Conservation (phyloP, 2,329 filamentous ascomycete genomes). For the Albifimbria verrucaria region DNA sequence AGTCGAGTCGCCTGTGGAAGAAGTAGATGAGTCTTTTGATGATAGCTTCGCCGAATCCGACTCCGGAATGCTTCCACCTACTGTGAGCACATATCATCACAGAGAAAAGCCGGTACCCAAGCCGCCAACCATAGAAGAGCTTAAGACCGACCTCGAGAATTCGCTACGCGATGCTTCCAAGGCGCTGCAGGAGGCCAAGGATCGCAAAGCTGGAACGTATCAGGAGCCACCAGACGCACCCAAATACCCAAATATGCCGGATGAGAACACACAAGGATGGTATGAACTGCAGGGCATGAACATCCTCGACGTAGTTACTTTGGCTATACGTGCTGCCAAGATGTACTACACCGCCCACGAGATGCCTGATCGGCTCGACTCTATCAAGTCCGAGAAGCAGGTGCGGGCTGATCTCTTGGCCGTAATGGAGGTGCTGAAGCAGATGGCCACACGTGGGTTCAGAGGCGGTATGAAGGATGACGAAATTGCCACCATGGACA, state of each 20-base stretch:
- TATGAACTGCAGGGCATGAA: slow-evolving; percentile 89
- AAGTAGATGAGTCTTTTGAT: slow-evolving; percentile 43
- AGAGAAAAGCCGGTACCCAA: slow-evolving; percentile 78
- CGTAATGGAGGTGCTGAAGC: slow-evolving; percentile 87
- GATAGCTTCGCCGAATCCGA: slow-evolving; percentile 62
- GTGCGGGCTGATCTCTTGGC: slow-evolving; percentile 80
- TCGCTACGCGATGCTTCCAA: slow-evolving; percentile 67
- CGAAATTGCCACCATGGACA: slow-evolving; percentile 71
- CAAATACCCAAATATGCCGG: slow-evolving; percentile 36
- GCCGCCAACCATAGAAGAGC: slow-evolving; percentile 75
- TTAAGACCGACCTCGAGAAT: slow-evolving; percentile 65
- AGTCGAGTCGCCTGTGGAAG: slow-evolving; percentile 46
- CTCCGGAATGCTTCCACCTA: slow-evolving; percentile 86
- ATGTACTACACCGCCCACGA: slow-evolving; percentile 95
- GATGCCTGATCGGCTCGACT: slow-evolving; percentile 76
- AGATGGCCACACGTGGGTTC: slow-evolving; percentile 86
- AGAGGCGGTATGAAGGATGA: slow-evolving; percentile 74
- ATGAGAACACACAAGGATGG: slow-evolving; percentile 61
- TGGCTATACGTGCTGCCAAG: slow-evolving; percentile 94
- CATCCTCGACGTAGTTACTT: slow-evolving; percentile 85
- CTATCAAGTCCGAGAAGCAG: slow-evolving; percentile 82
- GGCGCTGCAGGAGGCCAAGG: slow-evolving; percentile 59
- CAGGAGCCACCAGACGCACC: slow-evolving; percentile 22
- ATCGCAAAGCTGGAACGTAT: slow-evolving; percentile 29
- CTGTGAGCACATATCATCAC: slow-evolving; percentile 91